Evolutionary conservation across 2,329 filamentous ascomycete species (phyloP).

Genomic region (Knufia petricola): DNA sequence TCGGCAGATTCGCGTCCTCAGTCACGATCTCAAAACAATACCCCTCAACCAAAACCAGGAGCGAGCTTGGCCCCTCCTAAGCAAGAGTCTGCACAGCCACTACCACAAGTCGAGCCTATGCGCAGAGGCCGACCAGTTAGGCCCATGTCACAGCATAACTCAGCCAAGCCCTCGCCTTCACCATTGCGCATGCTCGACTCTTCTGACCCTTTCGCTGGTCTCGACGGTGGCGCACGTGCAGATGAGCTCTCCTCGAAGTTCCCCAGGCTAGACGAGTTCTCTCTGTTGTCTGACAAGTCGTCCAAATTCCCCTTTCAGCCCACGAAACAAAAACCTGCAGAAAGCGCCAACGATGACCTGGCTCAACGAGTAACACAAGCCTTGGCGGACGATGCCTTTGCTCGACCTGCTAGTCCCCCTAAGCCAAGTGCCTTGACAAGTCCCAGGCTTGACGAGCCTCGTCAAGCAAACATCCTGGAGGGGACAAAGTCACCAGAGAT

Average conservation of each 20-base stretch:
- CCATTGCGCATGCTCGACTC: conserved; percentile 58
- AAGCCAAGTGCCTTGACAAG: conserved; percentile 24
- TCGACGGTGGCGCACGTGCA: conserved; percentile 58
- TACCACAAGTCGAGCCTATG: conserved; percentile 92
- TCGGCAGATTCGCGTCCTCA: conserved; percentile 55
- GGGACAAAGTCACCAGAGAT: conserved; percentile 17
- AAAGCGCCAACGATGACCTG: conserved; percentile 43
- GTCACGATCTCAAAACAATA: conserved; percentile 48
- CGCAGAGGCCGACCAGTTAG: conserved; percentile 67
- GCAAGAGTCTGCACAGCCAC: conserved; percentile 49
- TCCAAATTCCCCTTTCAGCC: conserved; percentile 74
- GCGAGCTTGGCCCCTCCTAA: conserved; percentile 67
- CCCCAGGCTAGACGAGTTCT: conserved; percentile 86
- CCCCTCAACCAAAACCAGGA: conserved; percentile 57
- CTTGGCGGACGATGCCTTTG: conserved; percentile 77
- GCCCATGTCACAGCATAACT: conserved; percentile 37
- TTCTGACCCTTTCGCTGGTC: conserved; percentile 74
- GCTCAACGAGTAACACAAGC: conserved; percentile 63
- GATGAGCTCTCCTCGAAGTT: conserved; percentile 83
- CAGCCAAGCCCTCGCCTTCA: conserved; percentile 53
- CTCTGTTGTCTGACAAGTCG: conserved; percentile 74
- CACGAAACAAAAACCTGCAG: conserved; percentile 38
- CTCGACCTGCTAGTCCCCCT: conserved; percentile 32
- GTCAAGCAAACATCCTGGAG: conserved; percentile 17
- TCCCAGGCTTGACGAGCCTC: conserved; percentile 24